These are phyloP conservation scores for Stromatinia cepivora DNA, from an alignment of 2,329 filamentous ascomycete species.

Conservation along the genomic window DNA sequence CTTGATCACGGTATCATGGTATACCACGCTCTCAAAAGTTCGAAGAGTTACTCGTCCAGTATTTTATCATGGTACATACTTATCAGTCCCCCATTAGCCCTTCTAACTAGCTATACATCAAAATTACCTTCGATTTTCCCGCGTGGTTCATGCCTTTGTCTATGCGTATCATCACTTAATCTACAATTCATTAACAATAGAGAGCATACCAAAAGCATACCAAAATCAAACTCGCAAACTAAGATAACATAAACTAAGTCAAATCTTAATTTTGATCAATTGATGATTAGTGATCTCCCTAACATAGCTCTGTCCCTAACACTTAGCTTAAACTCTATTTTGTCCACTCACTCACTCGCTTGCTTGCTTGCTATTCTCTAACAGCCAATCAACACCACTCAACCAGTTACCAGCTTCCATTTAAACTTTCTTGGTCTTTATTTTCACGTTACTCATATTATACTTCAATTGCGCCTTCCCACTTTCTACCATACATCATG, in stretches of 20 bases:
- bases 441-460: neutral
- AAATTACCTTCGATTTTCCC: no score
- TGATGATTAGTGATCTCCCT: neutral
- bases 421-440: neutral
- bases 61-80: no score
- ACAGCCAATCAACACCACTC: neutral
- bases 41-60: no score
- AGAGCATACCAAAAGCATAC: neutral
- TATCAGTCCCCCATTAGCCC: no score
- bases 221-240: neutral
- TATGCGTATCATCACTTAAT: neutral
- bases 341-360: neutral
- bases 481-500: no score
- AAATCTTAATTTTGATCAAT: neutral
- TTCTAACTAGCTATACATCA: no score
- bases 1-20: neutral
- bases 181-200: neutral
- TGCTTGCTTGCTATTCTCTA: no score
- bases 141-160: neutral
- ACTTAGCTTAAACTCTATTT: neutral
- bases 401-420: neutral
- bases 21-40: no score
- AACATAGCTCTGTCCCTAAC: neutral
- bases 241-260: neutral
- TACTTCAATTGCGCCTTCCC: neutral